These are phyloP conservation scores for Microsporum audouinii DNA, from an alignment of 2,329 filamentous ascomycete species.

Conservation along the genomic window DNA sequence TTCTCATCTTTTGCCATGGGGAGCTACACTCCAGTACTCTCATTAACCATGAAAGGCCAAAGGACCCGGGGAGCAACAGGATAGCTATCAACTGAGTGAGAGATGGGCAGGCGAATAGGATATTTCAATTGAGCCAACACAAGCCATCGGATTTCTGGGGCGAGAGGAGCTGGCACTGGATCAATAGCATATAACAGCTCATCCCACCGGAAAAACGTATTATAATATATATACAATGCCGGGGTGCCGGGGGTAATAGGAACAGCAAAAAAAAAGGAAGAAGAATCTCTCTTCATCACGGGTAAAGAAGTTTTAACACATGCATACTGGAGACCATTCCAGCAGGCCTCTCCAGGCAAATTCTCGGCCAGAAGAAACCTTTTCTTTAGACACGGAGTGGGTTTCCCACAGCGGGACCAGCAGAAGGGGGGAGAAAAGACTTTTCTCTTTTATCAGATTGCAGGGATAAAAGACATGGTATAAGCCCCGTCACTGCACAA, in stretches of 20 bases:
- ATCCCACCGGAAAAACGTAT: neutral
- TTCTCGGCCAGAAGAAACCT: neutral
- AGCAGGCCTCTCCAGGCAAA: neutral
- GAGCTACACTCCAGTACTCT: neutral
- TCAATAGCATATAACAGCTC: neutral
- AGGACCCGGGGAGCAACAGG: neutral
- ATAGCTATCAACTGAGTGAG: neutral
- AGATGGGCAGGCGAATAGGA: neutral
- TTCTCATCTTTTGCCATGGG: neutral
- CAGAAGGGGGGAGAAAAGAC: neutral
- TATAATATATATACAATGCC: neutral
- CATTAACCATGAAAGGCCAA: neutral
- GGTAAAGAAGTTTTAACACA: neutral
- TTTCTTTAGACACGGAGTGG: neutral
- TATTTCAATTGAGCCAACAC: neutral
- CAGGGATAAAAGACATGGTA: neutral
- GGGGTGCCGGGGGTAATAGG: neutral
- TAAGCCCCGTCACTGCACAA: neutral
- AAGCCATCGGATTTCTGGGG: neutral
- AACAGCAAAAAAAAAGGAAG: neutral
- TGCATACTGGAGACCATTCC: neutral
- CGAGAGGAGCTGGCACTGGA: neutral
- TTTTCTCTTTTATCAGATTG: constrained; percentile 1
- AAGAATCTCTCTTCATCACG: neutral
- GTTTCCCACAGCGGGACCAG: neutral